Conservation (phyloP, 2,329 filamentous ascomycete genomes). For the Madurella fahalii region DNA sequence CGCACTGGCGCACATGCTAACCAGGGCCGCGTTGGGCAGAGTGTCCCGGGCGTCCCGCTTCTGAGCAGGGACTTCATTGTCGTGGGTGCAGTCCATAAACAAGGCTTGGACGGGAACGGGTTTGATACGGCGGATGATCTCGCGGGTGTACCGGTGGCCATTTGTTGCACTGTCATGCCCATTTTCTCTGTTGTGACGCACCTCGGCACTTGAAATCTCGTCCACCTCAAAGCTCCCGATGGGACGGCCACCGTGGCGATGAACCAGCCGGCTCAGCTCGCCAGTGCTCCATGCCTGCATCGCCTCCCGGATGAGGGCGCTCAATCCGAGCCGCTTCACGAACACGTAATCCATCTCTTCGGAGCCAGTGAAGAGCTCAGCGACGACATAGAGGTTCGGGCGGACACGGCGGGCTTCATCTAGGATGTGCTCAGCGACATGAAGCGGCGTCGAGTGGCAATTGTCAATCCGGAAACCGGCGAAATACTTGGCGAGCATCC, state of each 20-base stretch:
- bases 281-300: constrained; percentile 98
- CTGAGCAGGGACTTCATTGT: constrained; percentile 94
- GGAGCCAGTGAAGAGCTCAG: constrained; percentile 91
- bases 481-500: constrained; percentile 91
- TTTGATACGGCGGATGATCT: constrained; percentile 76
- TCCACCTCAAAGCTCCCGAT: constrained; percentile 98
- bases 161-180: constrained; percentile 24
- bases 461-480: constrained; percentile 96
- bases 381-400: constrained; percentile 85
- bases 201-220: constrained; percentile 65
- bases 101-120: constrained; percentile 86
- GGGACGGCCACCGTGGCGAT: constrained; percentile 86
- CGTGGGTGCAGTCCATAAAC: constrained; percentile 99
- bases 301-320: constrained; percentile 87
- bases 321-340: constrained; percentile 86
- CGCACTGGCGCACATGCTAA: constrained; percentile 92
- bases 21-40: constrained; percentile 86
- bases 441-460: constrained; percentile 91
- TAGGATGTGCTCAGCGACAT: constrained; percentile 90
- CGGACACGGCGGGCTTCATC: constrained; percentile 87
- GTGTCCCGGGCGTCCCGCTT: constrained; percentile 94
- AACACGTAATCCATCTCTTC: constrained; percentile 97
- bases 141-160: constrained; percentile 42
- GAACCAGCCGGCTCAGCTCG: constrained; percentile 87
- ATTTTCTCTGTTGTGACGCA: constrained; percentile 26